Percentiles rank a stretch among this genome's conserved stretches.
These are phyloP conservation scores for Coniferiporia sulphurascens DNA, from an alignment of 1,284 basidiomycete species.

Conservation along the genomic window DNA sequence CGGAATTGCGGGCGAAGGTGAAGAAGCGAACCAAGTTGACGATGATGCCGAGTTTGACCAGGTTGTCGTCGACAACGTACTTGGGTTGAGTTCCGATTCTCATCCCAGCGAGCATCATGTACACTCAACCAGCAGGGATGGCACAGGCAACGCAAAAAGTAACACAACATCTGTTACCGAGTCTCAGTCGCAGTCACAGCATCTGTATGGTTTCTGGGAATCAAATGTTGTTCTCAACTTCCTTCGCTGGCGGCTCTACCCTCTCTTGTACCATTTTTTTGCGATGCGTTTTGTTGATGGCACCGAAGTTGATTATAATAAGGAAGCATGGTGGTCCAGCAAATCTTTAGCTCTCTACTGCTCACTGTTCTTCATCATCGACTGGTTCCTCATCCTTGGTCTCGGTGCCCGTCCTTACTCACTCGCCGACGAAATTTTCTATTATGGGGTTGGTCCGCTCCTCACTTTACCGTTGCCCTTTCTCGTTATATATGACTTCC, in stretches of 20 bases:
- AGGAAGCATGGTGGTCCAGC: conserved; percentile 26
- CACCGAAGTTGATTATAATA: conserved; percentile 49
- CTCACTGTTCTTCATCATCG: conserved; percentile 58
- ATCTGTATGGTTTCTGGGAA: conserved; percentile 28
- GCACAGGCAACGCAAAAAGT: conserved; percentile 40
- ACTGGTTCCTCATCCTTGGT: conserved; percentile 60
- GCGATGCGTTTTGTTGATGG: conserved; percentile 50
- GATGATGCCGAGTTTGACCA: conserved; percentile 48
- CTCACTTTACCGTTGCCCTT: conserved; percentile 34
- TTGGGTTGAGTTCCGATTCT: conserved; percentile 1
- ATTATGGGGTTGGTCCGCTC: conserved; percentile 39
- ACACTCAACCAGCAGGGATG: conserved; percentile 36
- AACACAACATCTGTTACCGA: conserved; percentile 22
- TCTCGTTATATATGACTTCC: conserved; percentile 34
- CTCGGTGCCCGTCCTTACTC: conserved; percentile 45
- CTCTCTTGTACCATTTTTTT: conserved; percentile 45
- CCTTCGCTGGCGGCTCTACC: conserved; percentile 40
- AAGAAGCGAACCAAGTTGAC: conserved; percentile 24
- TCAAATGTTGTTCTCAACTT: conserved; percentile 27
- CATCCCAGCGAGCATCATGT: conserved; percentile 43
- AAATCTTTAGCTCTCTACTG: conserved; percentile 59
- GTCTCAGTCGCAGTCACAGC: conserved; percentile 23
- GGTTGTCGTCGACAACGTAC: conserved; percentile 57
- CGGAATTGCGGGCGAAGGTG: conserved; percentile 19
- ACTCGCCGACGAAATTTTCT: conserved; percentile 55